phyloP scores from a whole-genome alignment of 1,284 basidiomycete genomes.

The Cutaneotrichosporon sp. region DNA sequence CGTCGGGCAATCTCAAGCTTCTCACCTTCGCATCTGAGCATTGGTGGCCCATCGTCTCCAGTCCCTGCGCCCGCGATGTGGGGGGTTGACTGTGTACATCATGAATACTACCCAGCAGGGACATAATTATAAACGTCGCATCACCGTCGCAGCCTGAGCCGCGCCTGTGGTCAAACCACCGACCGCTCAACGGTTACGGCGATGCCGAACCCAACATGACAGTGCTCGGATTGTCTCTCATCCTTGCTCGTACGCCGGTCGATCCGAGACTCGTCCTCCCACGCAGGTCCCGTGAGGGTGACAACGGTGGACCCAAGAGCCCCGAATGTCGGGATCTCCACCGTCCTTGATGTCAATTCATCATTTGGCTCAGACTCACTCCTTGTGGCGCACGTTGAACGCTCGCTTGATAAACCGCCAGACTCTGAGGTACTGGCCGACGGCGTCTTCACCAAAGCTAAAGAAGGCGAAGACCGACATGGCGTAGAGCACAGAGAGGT shows the following conservation, averaged over 20 bases:
- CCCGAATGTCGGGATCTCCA: constrained; percentile 1
- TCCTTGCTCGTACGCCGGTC: background rate
- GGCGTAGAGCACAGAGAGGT: constrained; percentile 34
- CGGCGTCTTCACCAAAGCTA: constrained; percentile 49
- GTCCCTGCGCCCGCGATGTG: no score
- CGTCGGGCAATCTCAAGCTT: no score
- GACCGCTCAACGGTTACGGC: constrained; percentile 21
- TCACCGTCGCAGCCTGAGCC: no score
- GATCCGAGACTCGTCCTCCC: constrained; percentile 3
- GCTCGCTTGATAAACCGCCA: constrained; percentile 7
- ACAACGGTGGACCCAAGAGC: constrained; percentile 6
- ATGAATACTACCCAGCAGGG: background rate
- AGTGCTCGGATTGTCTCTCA: background rate
- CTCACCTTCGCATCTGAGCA: no score
- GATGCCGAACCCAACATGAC: constrained; percentile 1
- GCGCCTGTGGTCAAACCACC: constrained; percentile 23
- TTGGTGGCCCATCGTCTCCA: no score
- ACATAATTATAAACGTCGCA: background rate
- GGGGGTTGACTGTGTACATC: no score
- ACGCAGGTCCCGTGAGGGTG: constrained; percentile 3
- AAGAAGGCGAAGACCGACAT: constrained; percentile 53
- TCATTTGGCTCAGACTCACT: constrained; percentile 1
- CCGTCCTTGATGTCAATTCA: background rate
- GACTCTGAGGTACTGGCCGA: constrained; percentile 35
- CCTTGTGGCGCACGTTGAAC: constrained; percentile 2